Base-by-base conservation (phyloP, 345 rosid species). In the Noccaea caerulescens region DNA sequence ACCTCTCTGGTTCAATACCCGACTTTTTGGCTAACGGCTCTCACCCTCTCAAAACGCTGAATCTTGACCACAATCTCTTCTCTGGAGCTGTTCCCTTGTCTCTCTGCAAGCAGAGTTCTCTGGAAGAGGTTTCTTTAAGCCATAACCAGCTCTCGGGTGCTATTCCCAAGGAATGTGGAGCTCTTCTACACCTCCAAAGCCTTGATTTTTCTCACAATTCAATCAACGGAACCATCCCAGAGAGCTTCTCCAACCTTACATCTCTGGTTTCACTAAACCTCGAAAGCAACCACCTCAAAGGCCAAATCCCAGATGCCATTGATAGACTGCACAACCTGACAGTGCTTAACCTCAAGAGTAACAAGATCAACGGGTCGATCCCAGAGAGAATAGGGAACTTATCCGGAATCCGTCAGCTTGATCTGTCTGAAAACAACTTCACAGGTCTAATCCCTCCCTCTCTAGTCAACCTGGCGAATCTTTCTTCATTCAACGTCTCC, bases 401-500 rank as follows among this genome's bases (percentile, higher is more conserved):
- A 42, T 84, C 92, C 30, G 71, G 84, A 32, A 78, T 91, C 71
- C 65, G 34, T 60, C 75, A 64, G 60, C 79, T 93, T 6, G 96
- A 91, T 81, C 78, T 91, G 52, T 81, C 97, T 0, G 81, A 82
- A 50, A 93, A 93, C 61, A 72, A 83, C 66, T 86, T 93, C 72
- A 77, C 84, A 5, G 98, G 97, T 46, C 72, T 81, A 63, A 81
- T 94, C 39, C 97, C 99, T 1, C 54, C 63, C 53, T 86, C 93
- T 12, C 76, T 94, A 70, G 75, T 55, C 55, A 72, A 46, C 27
- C 80, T 94, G 37, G 71, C 81, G 62, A 82, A 87, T 53, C 96
- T 94, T 11, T 77, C 80, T 58, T 83, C 83, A 45, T 89, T 93
- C 82, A 91, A 91, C 77, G 95, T 91, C 65, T 91, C 99, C 32